Base-by-base conservation (phyloP, 305 asterid species). In the Fraxinus ornus region DNA sequence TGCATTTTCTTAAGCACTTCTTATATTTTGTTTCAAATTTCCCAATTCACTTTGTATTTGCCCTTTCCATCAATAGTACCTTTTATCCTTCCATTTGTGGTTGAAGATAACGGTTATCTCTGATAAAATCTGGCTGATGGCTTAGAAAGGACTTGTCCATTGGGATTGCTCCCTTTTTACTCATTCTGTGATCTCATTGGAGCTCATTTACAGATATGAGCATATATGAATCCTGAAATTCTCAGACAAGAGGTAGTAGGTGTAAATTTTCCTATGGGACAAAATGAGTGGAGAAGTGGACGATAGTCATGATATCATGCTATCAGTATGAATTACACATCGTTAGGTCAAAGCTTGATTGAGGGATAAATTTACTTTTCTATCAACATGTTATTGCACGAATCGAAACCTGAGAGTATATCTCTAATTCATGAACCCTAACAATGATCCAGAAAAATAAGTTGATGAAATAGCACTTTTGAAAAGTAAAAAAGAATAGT, bases 1-100 rank as follows among this genome's bases (percentile, higher is more conserved):
- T 85, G 81, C 83, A 60, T 64, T 75, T 79, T 76, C 39, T 79
- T 72, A n/a, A 70, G 79, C 72, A 80, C 37, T 81, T 84, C 36
- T n/a, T 84, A 8, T 55, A 77, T 22, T 10, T 37, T 76, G 28
- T 9, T 77, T 41, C 47, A 24, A 68, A 33, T 83, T 22, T 78
- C 79, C 33, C 5, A 24, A 77, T 68, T 78, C 75, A 52, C 72
- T 37, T 64, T 52, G 73, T 60, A 21, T 76, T 62, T 81, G 35
- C 84, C 30, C 68, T 10, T 41, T 37, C 79, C 75, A 78, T 52
- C 64, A 30, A 70, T 21, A 26, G 19, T 21, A 60, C n/a, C 57
- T 77, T 64, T 64, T 62, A 21, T 22, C 37, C 7, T 80, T 24
- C 39, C 76, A 60, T 75, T 55, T 84, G 71, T 62, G 72, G 78